These are phyloP conservation scores for Suhomyces wounanorum DNA, from an alignment of 1,139 yeast species.

Conservation along the genomic window DNA sequence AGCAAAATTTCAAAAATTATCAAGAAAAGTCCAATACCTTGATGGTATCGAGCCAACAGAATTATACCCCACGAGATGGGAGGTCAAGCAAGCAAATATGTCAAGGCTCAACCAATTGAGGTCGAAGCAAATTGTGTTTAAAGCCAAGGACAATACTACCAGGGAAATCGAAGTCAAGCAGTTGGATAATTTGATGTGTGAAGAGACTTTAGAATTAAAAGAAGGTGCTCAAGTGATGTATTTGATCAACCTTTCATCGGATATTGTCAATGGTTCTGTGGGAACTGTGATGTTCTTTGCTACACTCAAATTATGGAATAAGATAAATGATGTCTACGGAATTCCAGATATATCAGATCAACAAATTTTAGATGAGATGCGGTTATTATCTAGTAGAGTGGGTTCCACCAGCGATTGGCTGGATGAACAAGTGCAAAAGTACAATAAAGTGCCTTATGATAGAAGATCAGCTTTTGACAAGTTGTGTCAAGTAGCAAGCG, in stretches of 20 bases:
- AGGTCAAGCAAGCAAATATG: slow-evolving; percentile 71
- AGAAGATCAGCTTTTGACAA: slow-evolving; percentile 30
- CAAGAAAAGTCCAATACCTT: slow-evolving; percentile 55
- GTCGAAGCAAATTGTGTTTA: slow-evolving; percentile 40
- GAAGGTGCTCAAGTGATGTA: slow-evolving; percentile 66
- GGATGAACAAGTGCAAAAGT: slow-evolving; percentile 47
- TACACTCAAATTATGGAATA: slow-evolving; percentile 31
- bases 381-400: slow-evolving; percentile 28
- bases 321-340: slow-evolving; percentile 31
- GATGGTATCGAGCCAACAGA: slow-evolving; percentile 86
- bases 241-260: slow-evolving; percentile 45
- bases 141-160: slow-evolving; percentile 50
- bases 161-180: slow-evolving; percentile 22
- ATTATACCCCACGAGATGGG: slow-evolving; percentile 70
- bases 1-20: slow-evolving; percentile 47
- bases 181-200: slow-evolving; percentile 52
- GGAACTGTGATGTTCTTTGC: slow-evolving; percentile 69
- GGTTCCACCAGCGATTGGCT: slow-evolving; percentile 27
- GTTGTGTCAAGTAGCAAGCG: slow-evolving; percentile 35
- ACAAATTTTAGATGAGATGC: slow-evolving; percentile 29
- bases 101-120: slow-evolving; percentile 44
- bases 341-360: slow-evolving; percentile 23
- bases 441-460: slow-evolving; percentile 30
- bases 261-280: slow-evolving; percentile 57
- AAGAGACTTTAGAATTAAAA: slow-evolving; percentile 45